phyloP scores from a whole-genome alignment of 1,284 basidiomycete species.

The Puccinia brachypodii region DNA sequence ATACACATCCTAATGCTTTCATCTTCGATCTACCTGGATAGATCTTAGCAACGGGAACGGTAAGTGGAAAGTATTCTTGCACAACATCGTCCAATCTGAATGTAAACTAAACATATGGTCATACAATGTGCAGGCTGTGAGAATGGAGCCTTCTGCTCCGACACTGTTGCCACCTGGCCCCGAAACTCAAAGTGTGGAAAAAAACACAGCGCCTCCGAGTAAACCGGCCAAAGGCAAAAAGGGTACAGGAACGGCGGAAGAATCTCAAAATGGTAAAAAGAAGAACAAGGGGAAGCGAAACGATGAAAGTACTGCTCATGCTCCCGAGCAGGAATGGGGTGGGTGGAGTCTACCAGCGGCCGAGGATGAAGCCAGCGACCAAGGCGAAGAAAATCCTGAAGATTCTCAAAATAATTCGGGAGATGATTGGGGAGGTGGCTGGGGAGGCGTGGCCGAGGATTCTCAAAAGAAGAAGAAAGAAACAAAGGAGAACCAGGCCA shows the following conservation, averaged over 20 bases:
- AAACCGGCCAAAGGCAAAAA: not conserved
- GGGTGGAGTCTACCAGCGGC: not conserved
- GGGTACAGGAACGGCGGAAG: not conserved
- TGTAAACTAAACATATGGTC: not conserved
- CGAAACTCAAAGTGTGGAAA: not conserved
- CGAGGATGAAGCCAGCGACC: not conserved
- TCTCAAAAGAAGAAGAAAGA: not conserved
- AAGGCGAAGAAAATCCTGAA: not conserved
- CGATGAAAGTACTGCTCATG: not conserved
- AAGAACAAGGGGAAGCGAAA: slow-evolving; percentile 27
- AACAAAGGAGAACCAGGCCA: not conserved
- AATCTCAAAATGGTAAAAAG: not conserved
- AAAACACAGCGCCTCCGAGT: not conserved
- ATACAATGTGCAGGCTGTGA: slow-evolving; percentile 3
- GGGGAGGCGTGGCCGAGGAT: too few species aligned
- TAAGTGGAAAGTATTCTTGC: not conserved
- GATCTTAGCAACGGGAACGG: slow-evolving; percentile 12
- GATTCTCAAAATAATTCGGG: not conserved
- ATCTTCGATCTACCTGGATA: not conserved
- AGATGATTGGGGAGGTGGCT: not conserved
- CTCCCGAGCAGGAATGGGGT: not conserved
- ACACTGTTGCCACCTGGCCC: not conserved
- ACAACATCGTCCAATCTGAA: not conserved
- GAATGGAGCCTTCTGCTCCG: not conserved
- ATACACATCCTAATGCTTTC: not conserved